Conservation (phyloP, 1,284 basidiomycete species). For the Cystobasidium sp. region DNA sequence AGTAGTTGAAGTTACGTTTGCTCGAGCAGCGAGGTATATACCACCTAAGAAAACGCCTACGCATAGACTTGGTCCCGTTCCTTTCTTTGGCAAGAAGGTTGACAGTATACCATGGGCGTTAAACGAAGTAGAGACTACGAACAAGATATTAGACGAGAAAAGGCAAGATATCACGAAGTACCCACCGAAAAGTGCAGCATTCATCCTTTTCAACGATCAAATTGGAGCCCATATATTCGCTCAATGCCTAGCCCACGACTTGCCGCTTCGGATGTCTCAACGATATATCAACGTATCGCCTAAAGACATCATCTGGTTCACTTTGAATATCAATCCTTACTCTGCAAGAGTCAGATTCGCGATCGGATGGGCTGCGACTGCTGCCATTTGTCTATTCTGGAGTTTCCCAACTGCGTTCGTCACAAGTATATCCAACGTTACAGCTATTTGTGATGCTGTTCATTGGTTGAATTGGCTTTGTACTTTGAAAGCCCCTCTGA, state of each 20-base stretch:
- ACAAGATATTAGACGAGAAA: conserved; percentile 60
- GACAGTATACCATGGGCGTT: conserved; percentile 86
- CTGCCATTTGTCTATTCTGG: conserved; percentile 71
- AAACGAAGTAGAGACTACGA: conserved; percentile 64
- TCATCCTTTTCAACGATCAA: conserved; percentile 91
- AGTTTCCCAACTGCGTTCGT: conserved; percentile 71
- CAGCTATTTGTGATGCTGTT: conserved; percentile 28
- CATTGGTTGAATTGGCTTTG: conserved; percentile 84
- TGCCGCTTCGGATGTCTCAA: conserved; percentile 64
- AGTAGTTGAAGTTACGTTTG: neutral
- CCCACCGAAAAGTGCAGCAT: conserved; percentile 64
- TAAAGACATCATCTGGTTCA: conserved; percentile 87
- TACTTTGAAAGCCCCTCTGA: conserved; percentile 61
- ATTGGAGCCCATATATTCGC: conserved; percentile 87
- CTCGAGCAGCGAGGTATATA: conserved; percentile 61
- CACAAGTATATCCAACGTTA: conserved; percentile 75
- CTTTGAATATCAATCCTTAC: conserved; percentile 84
- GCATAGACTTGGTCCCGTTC: conserved; percentile 66
- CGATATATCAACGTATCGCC: conserved; percentile 73
- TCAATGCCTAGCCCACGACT: conserved; percentile 54
- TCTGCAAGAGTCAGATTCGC: conserved; percentile 69
- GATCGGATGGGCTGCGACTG: conserved; percentile 62
- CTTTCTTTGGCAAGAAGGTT: conserved; percentile 74
- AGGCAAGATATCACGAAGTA: conserved; percentile 70
- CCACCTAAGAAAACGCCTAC: conserved; percentile 74